Conservation (phyloP, 257 asterid genomes). For the Solanum clarkiae region DNA sequence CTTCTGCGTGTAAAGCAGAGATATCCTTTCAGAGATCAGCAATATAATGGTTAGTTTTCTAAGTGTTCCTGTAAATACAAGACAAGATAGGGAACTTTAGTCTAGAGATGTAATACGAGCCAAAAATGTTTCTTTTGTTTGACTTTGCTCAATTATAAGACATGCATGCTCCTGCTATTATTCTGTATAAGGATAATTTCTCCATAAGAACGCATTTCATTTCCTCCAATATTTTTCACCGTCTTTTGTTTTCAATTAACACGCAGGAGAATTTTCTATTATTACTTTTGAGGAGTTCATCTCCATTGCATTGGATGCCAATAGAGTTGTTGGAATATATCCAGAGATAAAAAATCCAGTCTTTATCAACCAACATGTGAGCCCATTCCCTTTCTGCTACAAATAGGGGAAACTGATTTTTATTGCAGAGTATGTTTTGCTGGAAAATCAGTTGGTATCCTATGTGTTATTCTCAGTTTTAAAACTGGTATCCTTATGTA, state of each 20-base stretch:
- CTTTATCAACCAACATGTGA: conserved; percentile 72
- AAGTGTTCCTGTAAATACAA: neutral
- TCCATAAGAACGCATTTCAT: neutral
- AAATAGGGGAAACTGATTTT: neutral
- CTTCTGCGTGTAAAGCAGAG: conserved; percentile 77
- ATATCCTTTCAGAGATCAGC: conserved; percentile 68
- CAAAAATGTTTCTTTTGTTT: neutral
- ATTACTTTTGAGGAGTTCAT: conserved; percentile 85
- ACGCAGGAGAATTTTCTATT: conserved; percentile 71
- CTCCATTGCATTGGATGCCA: conserved; percentile 78
- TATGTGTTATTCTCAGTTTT: neutral
- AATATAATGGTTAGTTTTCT: conserved; percentile 58
- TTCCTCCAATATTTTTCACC: neutral
- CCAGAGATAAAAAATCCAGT: conserved; percentile 96
- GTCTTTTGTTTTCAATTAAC: neutral
- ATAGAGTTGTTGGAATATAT: conserved; percentile 87
- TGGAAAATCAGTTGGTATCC: neutral
- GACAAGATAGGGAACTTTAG: neutral
- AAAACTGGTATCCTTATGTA: neutral
- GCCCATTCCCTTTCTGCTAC: conserved; percentile 15
- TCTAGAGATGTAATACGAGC: neutral
- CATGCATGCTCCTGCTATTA: neutral
- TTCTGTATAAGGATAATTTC: neutral
- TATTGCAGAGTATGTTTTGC: neutral
- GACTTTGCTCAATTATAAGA: neutral